phyloP scores from a whole-genome alignment of 306 rosid genomes.

The Amphicarpaea edgeworthii region DNA sequence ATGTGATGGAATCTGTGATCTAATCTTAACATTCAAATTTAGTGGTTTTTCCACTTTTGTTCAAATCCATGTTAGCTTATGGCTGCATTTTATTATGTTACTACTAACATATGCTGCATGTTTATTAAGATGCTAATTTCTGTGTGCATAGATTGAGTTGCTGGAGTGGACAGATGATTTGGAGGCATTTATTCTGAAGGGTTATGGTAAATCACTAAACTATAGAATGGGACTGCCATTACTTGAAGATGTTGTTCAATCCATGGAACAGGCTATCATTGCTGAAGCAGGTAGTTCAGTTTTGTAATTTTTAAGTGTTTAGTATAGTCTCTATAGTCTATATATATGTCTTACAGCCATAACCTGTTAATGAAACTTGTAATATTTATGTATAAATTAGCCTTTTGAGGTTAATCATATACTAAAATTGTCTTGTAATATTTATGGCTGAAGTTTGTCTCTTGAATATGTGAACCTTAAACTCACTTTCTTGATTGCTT shows the following conservation, averaged over 20 bases:
- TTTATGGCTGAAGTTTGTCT: slow-evolving; percentile 18
- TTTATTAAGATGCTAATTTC: slow-evolving; percentile 37
- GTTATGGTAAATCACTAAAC: slow-evolving; percentile 86
- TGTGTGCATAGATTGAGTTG: slow-evolving; percentile 60
- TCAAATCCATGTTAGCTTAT: neutral
- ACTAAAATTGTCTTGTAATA: slow-evolving; percentile 13
- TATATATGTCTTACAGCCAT: slow-evolving; percentile 5
- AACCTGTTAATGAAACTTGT: slow-evolving; percentile 16
- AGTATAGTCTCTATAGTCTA: no score
- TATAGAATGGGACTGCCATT: slow-evolving; percentile 88
- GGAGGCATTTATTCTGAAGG: slow-evolving; percentile 80
- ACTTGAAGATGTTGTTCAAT: slow-evolving; percentile 76
- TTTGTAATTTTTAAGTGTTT: slow-evolving; percentile 12
- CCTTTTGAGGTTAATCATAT: slow-evolving; percentile 19
- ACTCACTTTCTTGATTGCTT: slow-evolving; percentile 34
- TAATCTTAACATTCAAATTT: slow-evolving; percentile 1
- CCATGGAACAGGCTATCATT: slow-evolving; percentile 79
- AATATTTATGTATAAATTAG: slow-evolving; percentile 16
- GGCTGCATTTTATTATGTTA: slow-evolving; percentile 9
- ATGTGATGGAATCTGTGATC: slow-evolving; percentile 16
- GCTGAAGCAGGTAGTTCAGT: slow-evolving; percentile 72
- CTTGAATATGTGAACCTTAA: neutral
- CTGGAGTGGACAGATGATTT: slow-evolving; percentile 95
- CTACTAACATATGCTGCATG: neutral
- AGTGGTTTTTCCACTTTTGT: neutral